Evolutionary conservation across 2,329 filamentous ascomycete species (phyloP).

Genomic region (Cordyceps cateniannulata): DNA sequence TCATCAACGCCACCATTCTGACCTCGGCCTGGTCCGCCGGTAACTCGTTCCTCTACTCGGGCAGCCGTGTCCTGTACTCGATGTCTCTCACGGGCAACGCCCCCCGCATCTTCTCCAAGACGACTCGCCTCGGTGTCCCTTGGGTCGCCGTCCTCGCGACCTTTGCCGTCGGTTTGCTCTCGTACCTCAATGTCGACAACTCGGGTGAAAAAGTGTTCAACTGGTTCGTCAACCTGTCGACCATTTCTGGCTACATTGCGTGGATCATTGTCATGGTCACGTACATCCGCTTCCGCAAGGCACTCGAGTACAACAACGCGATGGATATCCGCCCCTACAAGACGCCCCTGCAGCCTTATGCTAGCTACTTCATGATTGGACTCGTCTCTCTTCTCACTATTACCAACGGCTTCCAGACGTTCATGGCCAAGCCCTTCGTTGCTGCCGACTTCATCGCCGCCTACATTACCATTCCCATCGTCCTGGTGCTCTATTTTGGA

Average conservation of each 20-base stretch:
- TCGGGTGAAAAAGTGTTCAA: constrained; percentile 58
- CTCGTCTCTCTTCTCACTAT: constrained; percentile 57
- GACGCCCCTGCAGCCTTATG: constrained; percentile 54
- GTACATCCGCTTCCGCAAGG: constrained; percentile 53
- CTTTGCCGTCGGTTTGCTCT: constrained; percentile 55
- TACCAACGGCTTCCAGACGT: constrained; percentile 70
- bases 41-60: constrained; percentile 58
- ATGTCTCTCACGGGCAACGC: constrained; percentile 62
- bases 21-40: constrained; percentile 59
- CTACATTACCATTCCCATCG: constrained; percentile 58
- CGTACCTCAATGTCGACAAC: constrained; percentile 62
- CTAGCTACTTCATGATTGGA: constrained; percentile 53
- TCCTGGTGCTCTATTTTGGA: constrained; percentile 55
- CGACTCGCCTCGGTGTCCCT: constrained; percentile 56
- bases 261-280: constrained; percentile 54
- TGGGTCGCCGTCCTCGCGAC: constrained; percentile 47
- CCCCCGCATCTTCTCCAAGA: constrained; percentile 52
- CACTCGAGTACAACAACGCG: constrained; percentile 47
- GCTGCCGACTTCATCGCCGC: constrained; percentile 56
- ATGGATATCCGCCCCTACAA: constrained; percentile 44
- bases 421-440: constrained; percentile 60
- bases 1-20: constrained; percentile 63
- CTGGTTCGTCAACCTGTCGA: constrained; percentile 68
- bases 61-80: constrained; percentile 63
- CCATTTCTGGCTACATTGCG: constrained; percentile 52